Evolutionary conservation across 345 rosid genomes (phyloP).

Genomic region (Linum tenue): DNA sequence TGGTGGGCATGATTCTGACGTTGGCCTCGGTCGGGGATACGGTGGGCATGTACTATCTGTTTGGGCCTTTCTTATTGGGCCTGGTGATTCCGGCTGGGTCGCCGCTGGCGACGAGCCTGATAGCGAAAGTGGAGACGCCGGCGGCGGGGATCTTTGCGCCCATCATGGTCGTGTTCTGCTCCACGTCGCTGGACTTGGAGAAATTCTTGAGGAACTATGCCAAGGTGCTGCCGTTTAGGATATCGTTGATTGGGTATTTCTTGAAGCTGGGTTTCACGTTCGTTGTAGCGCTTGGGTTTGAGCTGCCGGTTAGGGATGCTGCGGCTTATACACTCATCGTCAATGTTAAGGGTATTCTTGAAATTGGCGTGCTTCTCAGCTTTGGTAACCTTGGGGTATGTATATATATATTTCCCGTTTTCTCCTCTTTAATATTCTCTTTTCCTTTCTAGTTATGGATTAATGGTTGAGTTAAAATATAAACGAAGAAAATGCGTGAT

Average conservation of each 20-base stretch:
- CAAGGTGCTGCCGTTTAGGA: background rate
- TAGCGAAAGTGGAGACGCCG: background rate
- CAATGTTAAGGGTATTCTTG: conserved; percentile 1
- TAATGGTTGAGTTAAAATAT: background rate
- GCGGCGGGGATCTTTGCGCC: background rate
- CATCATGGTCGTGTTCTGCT: background rate
- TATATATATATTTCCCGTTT: background rate
- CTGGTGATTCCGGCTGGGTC: conserved; percentile 7
- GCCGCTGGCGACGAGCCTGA: background rate
- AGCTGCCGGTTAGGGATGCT: background rate
- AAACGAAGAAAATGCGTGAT: no score
- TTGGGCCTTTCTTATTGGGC: background rate
- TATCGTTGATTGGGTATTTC: background rate
- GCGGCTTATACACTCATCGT: conserved; percentile 1
- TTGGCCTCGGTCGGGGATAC: background rate
- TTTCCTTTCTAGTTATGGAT: background rate
- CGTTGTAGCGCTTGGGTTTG: background rate
- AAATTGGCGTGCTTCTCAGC: background rate
- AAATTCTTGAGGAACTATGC: background rate
- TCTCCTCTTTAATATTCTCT: background rate
- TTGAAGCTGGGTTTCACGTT: background rate
- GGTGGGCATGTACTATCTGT: background rate
- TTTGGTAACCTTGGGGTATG: background rate
- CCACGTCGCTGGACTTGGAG: background rate
- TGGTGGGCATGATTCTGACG: background rate